Evolutionary conservation across 2,329 filamentous ascomycete species (phyloP).

Genomic region (Sporothrix brunneoviolacea): DNA sequence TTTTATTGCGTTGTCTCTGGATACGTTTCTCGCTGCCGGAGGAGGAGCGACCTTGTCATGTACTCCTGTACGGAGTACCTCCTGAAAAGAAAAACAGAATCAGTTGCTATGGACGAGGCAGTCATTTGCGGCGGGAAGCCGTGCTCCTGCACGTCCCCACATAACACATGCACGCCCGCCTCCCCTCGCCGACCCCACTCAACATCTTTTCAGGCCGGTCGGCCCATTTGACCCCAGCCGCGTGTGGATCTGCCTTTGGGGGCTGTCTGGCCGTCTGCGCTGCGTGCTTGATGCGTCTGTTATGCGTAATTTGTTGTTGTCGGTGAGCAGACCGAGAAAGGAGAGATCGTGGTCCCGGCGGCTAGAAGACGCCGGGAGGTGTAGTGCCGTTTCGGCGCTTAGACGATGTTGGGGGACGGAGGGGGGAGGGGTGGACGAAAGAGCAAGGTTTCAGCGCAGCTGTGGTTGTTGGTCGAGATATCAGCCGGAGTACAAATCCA

Average conservation of each 20-base stretch:
- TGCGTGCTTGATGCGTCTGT: too few relatives aligned
- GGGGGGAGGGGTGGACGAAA: too few relatives aligned
- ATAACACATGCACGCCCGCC: neutral
- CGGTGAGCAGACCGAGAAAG: neutral
- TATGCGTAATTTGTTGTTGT: neutral
- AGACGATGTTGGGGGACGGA: neutral
- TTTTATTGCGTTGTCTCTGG: too few relatives aligned
- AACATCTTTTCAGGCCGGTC: neutral
- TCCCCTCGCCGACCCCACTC: neutral
- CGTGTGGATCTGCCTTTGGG: neutral
- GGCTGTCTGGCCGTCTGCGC: too few relatives aligned
- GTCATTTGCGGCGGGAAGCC: too few relatives aligned
- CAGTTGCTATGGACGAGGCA: neutral
- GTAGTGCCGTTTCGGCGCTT: conserved; percentile 2
- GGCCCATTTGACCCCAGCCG: neutral
- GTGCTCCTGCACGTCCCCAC: neutral
- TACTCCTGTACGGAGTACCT: too few relatives aligned
- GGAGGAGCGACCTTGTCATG: too few relatives aligned
- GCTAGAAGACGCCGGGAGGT: neutral
- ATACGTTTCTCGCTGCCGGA: too few relatives aligned
- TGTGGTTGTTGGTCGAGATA: too few relatives aligned
- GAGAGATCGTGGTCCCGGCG: neutral
- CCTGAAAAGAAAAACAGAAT: too few relatives aligned
- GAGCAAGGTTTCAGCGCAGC: too few relatives aligned
- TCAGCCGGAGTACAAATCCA: too few relatives aligned